phyloP scores from a whole-genome alignment of 257 asterid species.

The Przewalskia tangutica region DNA sequence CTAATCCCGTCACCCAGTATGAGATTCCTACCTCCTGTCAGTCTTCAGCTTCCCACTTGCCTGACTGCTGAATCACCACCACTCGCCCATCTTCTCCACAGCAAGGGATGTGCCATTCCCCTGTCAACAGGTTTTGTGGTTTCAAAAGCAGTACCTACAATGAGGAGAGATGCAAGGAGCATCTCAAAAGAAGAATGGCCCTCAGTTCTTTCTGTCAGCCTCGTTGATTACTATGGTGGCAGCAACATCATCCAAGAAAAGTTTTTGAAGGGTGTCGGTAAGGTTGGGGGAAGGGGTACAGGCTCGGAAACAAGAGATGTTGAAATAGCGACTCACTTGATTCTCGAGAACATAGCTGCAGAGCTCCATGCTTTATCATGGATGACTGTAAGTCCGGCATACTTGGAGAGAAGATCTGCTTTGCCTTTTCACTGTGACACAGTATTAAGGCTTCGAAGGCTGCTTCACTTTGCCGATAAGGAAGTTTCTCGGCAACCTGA shows the following conservation, averaged over 20 bases:
- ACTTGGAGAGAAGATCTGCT: conserved; percentile 79
- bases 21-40: conserved; percentile 80
- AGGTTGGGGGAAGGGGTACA: conserved; percentile 45
- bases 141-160: conserved; percentile 88
- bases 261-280: conserved; percentile 36
- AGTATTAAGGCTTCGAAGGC: conserved; percentile 87
- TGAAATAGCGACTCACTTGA: conserved; percentile 55
- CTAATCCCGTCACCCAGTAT: conserved; percentile 82
- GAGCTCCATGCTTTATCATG: conserved; percentile 97
- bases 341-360: conserved; percentile 73
- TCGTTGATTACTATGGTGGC: conserved; percentile 88
- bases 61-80: conserved; percentile 99
- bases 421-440: conserved; percentile 93
- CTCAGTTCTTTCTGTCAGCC: conserved; percentile 68
- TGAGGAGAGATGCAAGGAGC: conserved; percentile 60
- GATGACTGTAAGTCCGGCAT: conserved; percentile 93
- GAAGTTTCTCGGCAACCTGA: conserved; percentile 69
- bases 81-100: conserved; percentile 90
- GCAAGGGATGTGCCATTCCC: conserved; percentile 94
- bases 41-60: conserved; percentile 87
- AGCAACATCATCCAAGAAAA: conserved; percentile 48
- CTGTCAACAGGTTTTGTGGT: conserved; percentile 79
- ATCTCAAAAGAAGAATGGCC: conserved; percentile 93
- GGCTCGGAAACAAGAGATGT: conserved; percentile 51
- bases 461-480: conserved; percentile 88